Evolutionary conservation across 1,139 yeast genomes (phyloP).

Genomic region (Pichia inconspicua): DNA sequence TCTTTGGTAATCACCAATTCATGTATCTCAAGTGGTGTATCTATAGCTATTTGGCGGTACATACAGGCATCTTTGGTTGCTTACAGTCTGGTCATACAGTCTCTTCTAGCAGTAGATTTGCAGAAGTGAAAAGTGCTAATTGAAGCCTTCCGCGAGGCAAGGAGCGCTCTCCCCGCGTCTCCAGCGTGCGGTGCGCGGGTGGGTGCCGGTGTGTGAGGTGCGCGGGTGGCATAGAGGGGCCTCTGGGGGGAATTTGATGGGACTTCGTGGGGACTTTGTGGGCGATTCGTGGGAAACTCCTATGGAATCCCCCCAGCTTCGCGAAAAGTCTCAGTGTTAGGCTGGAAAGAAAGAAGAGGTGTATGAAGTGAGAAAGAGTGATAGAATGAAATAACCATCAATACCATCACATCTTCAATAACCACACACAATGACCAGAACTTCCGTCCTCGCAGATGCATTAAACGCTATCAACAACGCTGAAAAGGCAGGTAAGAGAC

Average conservation of each 20-base stretch:
- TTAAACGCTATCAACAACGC: constrained; percentile 98
- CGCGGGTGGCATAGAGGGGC: not conserved
- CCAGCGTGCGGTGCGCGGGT: constrained; percentile 1
- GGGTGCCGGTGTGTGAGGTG: not conserved
- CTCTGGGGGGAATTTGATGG: too few species aligned
- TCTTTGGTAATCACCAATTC: too few species aligned
- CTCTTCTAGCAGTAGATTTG: too few species aligned
- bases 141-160: not conserved
- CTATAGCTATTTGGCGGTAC: not conserved
- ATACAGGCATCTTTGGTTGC: constrained; percentile 8
- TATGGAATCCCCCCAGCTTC: too few species aligned
- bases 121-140: not conserved
- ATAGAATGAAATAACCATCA: too few species aligned
- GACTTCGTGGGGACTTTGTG: not conserved
- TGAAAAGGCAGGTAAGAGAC: constrained; percentile 99
- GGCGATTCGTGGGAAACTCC: too few species aligned
- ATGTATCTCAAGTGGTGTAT: too few species aligned
- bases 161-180: not conserved
- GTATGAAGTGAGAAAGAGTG: too few species aligned
- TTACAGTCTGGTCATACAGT: not conserved
- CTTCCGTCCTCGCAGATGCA: constrained; percentile 99
- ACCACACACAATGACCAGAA: constrained; percentile 72
- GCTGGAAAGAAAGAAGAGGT: not conserved
- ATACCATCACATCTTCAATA: too few species aligned
- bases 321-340: too few species aligned